phyloP scores from a whole-genome alignment of 2,329 filamentous ascomycete species.

The Pestalotiopsis sp. region DNA sequence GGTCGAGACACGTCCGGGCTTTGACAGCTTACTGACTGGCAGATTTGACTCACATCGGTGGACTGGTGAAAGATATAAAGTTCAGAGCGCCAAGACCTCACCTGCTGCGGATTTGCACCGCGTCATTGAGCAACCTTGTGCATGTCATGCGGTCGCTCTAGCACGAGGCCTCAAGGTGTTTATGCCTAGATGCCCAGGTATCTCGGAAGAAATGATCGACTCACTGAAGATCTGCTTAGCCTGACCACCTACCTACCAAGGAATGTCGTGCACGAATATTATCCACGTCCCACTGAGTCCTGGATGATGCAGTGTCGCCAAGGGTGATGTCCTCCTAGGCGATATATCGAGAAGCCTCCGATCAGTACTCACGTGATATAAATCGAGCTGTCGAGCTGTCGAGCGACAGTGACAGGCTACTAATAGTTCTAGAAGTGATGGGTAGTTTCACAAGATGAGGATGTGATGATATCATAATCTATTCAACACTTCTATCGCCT shows the following conservation, averaged over 20 bases:
- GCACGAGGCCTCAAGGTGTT: neutral
- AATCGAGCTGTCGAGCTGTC: no score
- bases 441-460: no score
- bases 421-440: no score
- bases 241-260: no score
- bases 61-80: neutral
- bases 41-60: neutral
- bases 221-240: no score
- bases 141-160: neutral
- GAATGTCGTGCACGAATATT: no score
- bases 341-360: no score
- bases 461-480: neutral
- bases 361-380: no score
- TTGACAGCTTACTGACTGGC: neutral
- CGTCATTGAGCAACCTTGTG: neutral
- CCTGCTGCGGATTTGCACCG: neutral
- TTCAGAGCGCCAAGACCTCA: neutral
- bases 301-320: no score
- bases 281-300: no score
- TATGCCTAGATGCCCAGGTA: neutral
- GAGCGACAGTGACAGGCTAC: no score
- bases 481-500: neutral
- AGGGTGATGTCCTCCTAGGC: no score
- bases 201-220: neutral
- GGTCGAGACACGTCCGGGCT: neutral